Evolutionary conservation across 1,139 yeast genomes (phyloP), one percentile per base, ranked within the genome.

Genomic region (Sugiyamaella sp.): DNA sequence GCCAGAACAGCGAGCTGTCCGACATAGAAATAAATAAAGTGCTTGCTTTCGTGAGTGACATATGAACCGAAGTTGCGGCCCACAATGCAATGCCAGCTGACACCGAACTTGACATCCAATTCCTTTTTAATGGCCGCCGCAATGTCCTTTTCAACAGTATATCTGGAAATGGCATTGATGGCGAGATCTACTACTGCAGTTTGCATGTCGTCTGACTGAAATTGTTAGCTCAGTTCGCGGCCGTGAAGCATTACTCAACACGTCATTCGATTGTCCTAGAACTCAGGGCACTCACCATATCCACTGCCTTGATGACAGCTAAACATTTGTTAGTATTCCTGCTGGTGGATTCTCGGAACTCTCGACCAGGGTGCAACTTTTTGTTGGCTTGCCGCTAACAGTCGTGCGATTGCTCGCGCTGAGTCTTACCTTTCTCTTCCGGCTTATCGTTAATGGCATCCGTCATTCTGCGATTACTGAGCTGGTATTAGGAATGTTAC

Each of bases 41-140:
- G 82, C 22, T 96, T 95, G 58, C 86, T 68, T 54, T 74, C 72
- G 67, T 95, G 99, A 17, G 98, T 89, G 22, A 95, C 97, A 67
- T 86, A 90, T 52, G 95, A 84, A 3, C 98, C 98, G 72, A 93
- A 93, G 65, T 87, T 87, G 70, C 85, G 84, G 27, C 99, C 99
- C 51, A 90, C 97, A 56, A 93, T 82, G 27, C 90, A 95, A 69
- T 93, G 98, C 99, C 99, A 93, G 21, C 96, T 84, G 44, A 86
- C 81, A 1, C 97, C 97, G 63, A 79, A 86, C 55, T 72, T 69
- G 41, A 75, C 72, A 66, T 86, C 91, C 62, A 84, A 69, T 62
- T 85, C 89, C 66, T 87, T 88, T 74, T 93, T 93, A 60, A 91
- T 75, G 59, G 75, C 79, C 0, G 89, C 84, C 14, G 99, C 97